Evolutionary conservation across 495 filamentous ascomycete genomes (phyloP), one percentile per base, ranked within the genome.

Genomic region (Xylaria palmicola): DNA sequence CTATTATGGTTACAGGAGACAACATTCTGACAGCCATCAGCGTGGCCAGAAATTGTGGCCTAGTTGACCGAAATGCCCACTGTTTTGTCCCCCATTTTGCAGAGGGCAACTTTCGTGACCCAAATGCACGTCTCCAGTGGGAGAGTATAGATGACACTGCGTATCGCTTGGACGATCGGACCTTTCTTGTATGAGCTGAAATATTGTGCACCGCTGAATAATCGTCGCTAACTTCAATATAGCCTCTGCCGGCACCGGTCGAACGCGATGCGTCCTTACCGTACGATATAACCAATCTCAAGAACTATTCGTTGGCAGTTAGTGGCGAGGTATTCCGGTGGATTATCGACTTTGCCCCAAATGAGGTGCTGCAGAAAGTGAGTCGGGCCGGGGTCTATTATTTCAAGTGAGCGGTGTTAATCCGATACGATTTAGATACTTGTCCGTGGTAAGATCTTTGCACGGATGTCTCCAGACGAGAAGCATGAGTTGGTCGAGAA

Each of bases 401-500:
- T 3, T 6, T 20, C 9, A 8, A 17, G 13, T 13, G n/a, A 3
- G 20, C 3, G 26, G 17, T 44, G 52, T 43, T 4, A 24, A 59
- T 32, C 58, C 74, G 62, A 78, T 37, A 29, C 34, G 55, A 2
- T 57, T 26, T 55, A 92, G 84, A 91, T 97, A 85, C 89, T 99
- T 62, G 89, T 94, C 27, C 82, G 85, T 56, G 92, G 92, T 24
- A 94, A 94, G 77, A 90, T 99, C 0, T 99, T 96, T 75, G 95
- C 95, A 24, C 86, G 95, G 61, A 99, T 99, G 95, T 97, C 93
- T 15, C 95, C 95, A 0, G 95, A 99, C 72, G 94, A 99, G 74
- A 99, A 99, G 70, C 93, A 98, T 72, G 95, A 99, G 70, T 79
- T 99, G 9, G 92, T 99, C 12, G 93, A 98, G 72, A 98, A 96